Conservation (phyloP, 1,284 basidiomycete genomes). For the Malassezia equina region DNA sequence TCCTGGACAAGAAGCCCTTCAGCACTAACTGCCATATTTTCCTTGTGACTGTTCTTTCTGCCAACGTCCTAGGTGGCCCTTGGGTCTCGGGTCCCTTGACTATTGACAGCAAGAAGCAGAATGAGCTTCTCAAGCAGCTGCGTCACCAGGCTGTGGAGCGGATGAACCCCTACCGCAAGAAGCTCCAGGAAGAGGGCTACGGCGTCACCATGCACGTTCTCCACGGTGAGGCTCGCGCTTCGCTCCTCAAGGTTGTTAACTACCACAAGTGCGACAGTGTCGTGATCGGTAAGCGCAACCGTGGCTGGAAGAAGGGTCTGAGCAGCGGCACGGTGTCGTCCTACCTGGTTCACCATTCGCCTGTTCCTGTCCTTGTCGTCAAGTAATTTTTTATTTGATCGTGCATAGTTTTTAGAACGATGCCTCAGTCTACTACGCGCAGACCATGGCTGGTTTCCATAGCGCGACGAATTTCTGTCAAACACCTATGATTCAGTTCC, state of each 20-base stretch:
- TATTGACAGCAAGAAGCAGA: conserved; percentile 41
- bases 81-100: conserved; percentile 42
- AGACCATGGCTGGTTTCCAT: background rate
- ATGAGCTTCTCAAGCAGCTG: conserved; percentile 37
- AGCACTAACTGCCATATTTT: conserved; percentile 32
- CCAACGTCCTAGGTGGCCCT: conserved; percentile 35
- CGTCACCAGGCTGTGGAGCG: conserved; percentile 37
- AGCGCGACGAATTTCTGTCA: no score
- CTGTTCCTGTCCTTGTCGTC: conserved; percentile 40
- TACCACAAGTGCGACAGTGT: conserved; percentile 37
- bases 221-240: conserved; percentile 36
- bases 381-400: conserved; percentile 20
- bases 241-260: conserved; percentile 30
- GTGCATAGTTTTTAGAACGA: background rate
- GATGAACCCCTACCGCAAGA: conserved; percentile 35
- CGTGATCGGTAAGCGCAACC: conserved; percentile 29
- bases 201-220: conserved; percentile 41
- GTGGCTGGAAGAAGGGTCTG: conserved; percentile 31
- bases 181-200: conserved; percentile 33
- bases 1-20: conserved; percentile 31
- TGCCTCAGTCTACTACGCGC: background rate
- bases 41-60: conserved; percentile 35
- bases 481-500: background rate
- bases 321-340: conserved; percentile 29
- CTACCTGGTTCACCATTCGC: conserved; percentile 37